A percentile compares a stretch with the other conserved stretches of the same genome.
Evolutionary conservation across 106 monocot genomes (phyloP).

Genomic region (Acanthochlamys bracteata): DNA sequence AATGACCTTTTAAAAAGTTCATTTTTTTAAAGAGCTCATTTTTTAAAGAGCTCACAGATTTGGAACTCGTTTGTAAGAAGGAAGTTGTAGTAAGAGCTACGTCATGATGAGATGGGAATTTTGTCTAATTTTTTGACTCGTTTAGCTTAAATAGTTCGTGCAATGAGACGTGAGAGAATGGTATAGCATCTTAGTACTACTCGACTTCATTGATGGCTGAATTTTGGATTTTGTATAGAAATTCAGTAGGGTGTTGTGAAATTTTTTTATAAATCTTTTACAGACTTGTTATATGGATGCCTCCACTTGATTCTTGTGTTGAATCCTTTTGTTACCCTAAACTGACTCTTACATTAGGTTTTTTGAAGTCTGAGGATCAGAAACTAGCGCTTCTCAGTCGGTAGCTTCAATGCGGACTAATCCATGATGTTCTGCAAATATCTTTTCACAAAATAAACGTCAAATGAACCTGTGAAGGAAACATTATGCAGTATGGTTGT

Average conservation of each 20-base stretch:
- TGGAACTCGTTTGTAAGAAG: too few relatives aligned
- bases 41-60: too few relatives aligned
- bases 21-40: too few relatives aligned
- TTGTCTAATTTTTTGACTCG: too few relatives aligned
- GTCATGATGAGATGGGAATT: too few relatives aligned
- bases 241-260: background rate
- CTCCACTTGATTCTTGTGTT: background rate
- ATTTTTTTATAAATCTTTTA: background rate
- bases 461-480: conserved; percentile 44
- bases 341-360: conserved; percentile 35
- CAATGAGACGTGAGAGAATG: too few relatives aligned
- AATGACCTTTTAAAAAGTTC: too few relatives aligned
- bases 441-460: conserved; percentile 40
- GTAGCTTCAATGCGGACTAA: conserved; percentile 73
- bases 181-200: background rate
- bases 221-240: background rate
- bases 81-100: too few relatives aligned
- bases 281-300: background rate
- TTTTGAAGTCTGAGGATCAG: conserved; percentile 60
- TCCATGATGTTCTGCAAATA: conserved; percentile 44
- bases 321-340: conserved; percentile 5
- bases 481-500: conserved; percentile 47
- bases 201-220: background rate
- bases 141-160: too few relatives aligned
- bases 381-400: conserved; percentile 82